Evolutionary conservation across 345 rosid species (phyloP).

Genomic region (Microthlaspi erraticum): DNA sequence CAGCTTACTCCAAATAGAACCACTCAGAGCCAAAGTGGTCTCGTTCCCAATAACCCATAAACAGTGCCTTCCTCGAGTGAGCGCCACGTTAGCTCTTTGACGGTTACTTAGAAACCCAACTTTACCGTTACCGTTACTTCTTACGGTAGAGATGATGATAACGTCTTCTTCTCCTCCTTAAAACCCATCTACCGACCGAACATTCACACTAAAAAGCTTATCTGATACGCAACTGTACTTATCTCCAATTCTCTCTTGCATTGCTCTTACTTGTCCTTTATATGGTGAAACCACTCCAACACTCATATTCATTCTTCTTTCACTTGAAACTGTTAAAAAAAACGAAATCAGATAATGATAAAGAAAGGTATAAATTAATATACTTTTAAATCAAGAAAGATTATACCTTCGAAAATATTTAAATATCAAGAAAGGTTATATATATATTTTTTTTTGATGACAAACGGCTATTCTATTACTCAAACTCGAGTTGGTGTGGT

Average conservation of each 20-base stretch:
- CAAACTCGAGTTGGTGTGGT: no score
- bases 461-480: no score
- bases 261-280: slow-evolving; percentile 7
- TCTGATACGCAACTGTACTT: not conserved
- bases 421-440: not conserved
- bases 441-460: no score
- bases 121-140: slow-evolving; percentile 45
- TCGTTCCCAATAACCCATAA: slow-evolving; percentile 55
- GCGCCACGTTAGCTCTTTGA: slow-evolving; percentile 45
- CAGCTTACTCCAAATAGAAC: slow-evolving; percentile 45
- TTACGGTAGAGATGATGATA: slow-evolving; percentile 53
- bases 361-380: no score
- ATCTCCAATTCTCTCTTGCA: slow-evolving; percentile 29
- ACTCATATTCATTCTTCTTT: not conserved
- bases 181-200: slow-evolving; percentile 52
- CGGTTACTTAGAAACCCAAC: slow-evolving; percentile 46
- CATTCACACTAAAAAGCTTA: slow-evolving; percentile 36
- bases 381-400: not conserved
- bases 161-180: slow-evolving; percentile 56
- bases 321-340: slow-evolving; percentile 1
- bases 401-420: slow-evolving; percentile 43
- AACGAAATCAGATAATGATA: not conserved
- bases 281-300: slow-evolving; percentile 12
- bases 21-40: slow-evolving; percentile 42
- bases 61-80: slow-evolving; percentile 49